A percentile compares a stretch with the other conserved stretches of the same genome.
These are phyloP conservation scores for Peronospora tabacina DNA, from an alignment of 352 stramenopile species.

Conservation along the genomic window DNA sequence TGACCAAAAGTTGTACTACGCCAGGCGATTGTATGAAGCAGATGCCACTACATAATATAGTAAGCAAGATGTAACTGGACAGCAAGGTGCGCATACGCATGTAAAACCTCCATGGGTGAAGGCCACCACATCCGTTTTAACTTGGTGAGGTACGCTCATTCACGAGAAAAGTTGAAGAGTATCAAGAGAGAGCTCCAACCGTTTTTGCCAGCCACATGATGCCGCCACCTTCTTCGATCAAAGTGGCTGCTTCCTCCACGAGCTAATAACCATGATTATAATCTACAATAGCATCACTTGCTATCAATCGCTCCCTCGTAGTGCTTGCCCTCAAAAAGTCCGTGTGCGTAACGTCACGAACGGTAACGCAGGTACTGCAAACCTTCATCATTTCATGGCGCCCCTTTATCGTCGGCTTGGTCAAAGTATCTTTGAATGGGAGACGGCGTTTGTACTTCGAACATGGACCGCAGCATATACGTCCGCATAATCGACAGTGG, in stretches of 20 bases:
- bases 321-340: slow-evolving; percentile 52
- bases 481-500: slow-evolving; percentile 75
- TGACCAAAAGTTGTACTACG: too few species aligned
- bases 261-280: slow-evolving; percentile 50
- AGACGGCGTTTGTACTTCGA: slow-evolving; percentile 70
- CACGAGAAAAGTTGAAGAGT: slow-evolving; percentile 6
- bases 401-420: slow-evolving; percentile 38
- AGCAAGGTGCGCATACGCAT: not conserved
- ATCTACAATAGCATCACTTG: slow-evolving; percentile 41
- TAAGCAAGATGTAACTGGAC: not conserved
- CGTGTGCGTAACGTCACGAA: slow-evolving; percentile 40
- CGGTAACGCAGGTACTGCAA: slow-evolving; percentile 64
- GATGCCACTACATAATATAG: not conserved
- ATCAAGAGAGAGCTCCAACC: slow-evolving; percentile 3
- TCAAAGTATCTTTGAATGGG: slow-evolving; percentile 38
- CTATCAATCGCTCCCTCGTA: slow-evolving; percentile 41
- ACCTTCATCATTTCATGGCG: slow-evolving; percentile 51
- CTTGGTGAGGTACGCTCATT: slow-evolving; percentile 23
- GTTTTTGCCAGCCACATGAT: slow-evolving; percentile 7
- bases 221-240: slow-evolving; percentile 13
- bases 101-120: slow-evolving; percentile 21
- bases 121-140: slow-evolving; percentile 14
- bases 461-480: slow-evolving; percentile 73
- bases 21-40: too few species aligned
- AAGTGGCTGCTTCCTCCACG: slow-evolving; percentile 7